Conservation (phyloP, 768 basidiomycete genomes). For the Collybia sp. region DNA sequence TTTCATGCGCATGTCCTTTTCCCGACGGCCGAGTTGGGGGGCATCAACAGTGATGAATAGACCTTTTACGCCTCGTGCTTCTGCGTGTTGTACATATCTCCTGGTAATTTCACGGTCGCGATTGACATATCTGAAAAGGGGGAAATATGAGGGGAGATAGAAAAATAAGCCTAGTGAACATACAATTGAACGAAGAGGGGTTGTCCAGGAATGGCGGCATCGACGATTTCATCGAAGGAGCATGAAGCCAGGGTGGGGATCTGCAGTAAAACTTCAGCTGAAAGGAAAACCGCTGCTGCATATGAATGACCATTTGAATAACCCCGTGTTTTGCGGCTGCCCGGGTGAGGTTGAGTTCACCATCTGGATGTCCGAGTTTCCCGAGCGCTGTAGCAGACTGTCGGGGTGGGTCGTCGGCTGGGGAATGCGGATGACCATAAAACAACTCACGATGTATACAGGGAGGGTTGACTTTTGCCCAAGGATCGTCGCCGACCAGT, state of each 20-base stretch:
- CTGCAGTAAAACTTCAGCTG: constrained; percentile 32
- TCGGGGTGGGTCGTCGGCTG: neutral
- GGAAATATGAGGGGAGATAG: neutral
- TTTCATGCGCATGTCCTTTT: constrained; percentile 98
- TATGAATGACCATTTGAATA: constrained; percentile 40
- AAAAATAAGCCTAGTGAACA: constrained; percentile 12
- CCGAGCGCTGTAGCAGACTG: constrained; percentile 79
- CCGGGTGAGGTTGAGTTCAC: constrained; percentile 88
- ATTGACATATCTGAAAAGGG: constrained; percentile 72
- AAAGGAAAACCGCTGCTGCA: neutral
- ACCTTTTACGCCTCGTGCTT: constrained; percentile 84
- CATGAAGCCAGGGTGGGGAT: constrained; percentile 95
- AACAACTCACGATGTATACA: constrained; percentile 62
- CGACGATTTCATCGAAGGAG: constrained; percentile 91
- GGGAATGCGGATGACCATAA: neutral
- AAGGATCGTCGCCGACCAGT: constrained; percentile 80
- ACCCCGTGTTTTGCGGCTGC: constrained; percentile 76
- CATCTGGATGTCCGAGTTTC: constrained; percentile 94
- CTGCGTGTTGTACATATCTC: constrained; percentile 86
- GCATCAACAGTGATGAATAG: constrained; percentile 98
- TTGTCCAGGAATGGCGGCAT: constrained; percentile 76
- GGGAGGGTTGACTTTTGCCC: constrained; percentile 75
- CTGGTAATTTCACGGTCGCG: constrained; percentile 82
- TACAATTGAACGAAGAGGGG: constrained; percentile 84
- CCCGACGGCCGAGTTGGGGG: constrained; percentile 89